Evolutionary conservation across 2,329 filamentous ascomycete genomes (phyloP), one percentile per base, ranked within the genome.

Genomic region (Gremmenia infestans): DNA sequence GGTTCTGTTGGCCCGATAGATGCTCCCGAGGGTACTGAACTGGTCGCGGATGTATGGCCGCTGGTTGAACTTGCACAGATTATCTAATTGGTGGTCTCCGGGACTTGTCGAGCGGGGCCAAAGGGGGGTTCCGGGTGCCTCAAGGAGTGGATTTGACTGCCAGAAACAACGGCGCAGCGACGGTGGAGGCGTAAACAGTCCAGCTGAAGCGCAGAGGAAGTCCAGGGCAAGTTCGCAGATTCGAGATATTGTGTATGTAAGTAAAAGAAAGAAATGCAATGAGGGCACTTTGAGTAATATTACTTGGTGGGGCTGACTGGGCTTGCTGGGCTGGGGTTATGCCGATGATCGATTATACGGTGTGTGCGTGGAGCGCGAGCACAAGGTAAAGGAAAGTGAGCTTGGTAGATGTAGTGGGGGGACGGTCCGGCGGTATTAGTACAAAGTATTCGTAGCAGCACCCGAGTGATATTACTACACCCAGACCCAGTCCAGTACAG

Each of bases 381-480:
- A 22, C 22, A 22, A 25, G 25, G 25, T 2, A 22, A 54, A 48
- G 35, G 32, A 36, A 50, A 48, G 56, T 55, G 32, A 42, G 12
- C 43, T 57, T 39, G 52, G 49, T 50, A 45, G 46, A 50, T 48
- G 57, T 25, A 25, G 25, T 25, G 58, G 58, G 58, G 58, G 60
- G 36, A 55, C 58, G 57, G 54, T 53, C 59, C 54, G 60, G 42
- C 39, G 32, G 52, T 37, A 46, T 49, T 59, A 62, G 56, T 53
- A 28, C 22, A 22, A 37, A 25, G 25, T 25, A 25, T 25, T 25
- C 22, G 36, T 51, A 51, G 37, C 39, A 42, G 39, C 14, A 15
- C 39, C 15, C 11, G 39, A 42, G 11, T 9, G 39, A 42, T 42
- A 42, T 25, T 25, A 25, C 25, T 25, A 25, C 25, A 25, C 25